These are phyloP conservation scores for Penicillium coprophilum DNA, from an alignment of 495 filamentous ascomycete species.

Conservation along the genomic window DNA sequence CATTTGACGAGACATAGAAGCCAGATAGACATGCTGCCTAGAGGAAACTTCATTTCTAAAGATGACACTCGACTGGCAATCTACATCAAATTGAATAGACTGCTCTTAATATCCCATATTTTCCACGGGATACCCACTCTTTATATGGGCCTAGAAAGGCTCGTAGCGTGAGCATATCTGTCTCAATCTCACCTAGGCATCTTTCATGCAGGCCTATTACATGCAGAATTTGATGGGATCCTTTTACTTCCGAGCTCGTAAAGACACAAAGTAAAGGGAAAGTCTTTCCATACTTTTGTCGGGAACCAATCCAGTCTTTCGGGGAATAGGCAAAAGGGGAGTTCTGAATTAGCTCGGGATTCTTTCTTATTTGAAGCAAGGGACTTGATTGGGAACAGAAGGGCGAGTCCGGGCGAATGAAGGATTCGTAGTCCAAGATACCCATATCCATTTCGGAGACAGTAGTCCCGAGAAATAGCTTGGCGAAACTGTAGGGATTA, in stretches of 20 bases:
- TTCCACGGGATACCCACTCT: background rate
- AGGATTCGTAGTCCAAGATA: constrained; percentile 1
- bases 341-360: constrained; percentile 3
- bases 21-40: constrained; percentile 11
- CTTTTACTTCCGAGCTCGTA: constrained; percentile 1
- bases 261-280: background rate
- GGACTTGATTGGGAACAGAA: background rate
- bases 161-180: background rate
- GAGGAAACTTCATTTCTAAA: constrained; percentile 12
- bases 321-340: background rate
- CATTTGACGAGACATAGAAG: constrained; percentile 18
- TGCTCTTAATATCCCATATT: background rate
- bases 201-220: background rate
- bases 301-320: constrained; percentile 1
- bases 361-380: constrained; percentile 2
- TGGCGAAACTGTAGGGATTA: background rate
- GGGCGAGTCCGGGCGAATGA: constrained; percentile 1
- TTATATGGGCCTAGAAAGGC: background rate
- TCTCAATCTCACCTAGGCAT: constrained; percentile 1
- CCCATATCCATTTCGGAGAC: constrained; percentile 9
- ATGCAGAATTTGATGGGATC: background rate
- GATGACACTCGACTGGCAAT: background rate
- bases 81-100: background rate
- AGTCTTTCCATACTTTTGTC: background rate
- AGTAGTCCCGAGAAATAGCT: constrained; percentile 10